Percentiles rank a stretch among this genome's conserved stretches.
Evolutionary conservation across 176 grass and related monocot genomes (phyloP).

Genomic region (Aegilops speltoides): DNA sequence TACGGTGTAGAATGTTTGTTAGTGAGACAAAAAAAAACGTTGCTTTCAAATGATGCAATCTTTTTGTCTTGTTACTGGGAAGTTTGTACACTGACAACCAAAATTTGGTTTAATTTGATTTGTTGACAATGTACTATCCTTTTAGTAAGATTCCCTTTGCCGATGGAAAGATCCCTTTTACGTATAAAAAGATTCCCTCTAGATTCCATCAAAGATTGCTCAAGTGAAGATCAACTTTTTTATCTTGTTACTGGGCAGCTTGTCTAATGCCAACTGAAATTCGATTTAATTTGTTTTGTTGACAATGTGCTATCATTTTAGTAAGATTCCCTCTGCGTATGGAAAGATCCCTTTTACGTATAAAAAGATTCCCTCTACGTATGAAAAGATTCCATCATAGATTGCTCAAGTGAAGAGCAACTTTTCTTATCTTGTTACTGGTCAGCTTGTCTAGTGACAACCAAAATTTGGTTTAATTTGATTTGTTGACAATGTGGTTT

Average conservation of each 20-base stretch:
- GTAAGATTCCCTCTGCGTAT: neutral
- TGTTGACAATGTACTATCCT: neutral
- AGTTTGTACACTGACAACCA: neutral
- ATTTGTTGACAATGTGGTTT: neutral
- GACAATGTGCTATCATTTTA: neutral
- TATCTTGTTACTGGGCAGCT: neutral
- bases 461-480: neutral
- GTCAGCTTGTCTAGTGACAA: too few relatives aligned
- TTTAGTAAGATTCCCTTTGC: neutral
- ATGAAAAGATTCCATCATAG: neutral
- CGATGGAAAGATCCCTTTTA: neutral
- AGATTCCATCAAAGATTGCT: neutral
- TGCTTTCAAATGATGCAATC: neutral
- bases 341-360: too few relatives aligned
- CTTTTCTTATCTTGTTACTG: too few relatives aligned
- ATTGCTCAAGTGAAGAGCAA: neutral
- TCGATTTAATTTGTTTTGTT: neutral
- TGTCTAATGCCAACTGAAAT: neutral
- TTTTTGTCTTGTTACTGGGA: neutral
- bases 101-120: neutral
- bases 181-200: neutral
- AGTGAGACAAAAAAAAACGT: neutral
- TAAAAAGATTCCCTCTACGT: too few relatives aligned
- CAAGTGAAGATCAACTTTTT: neutral
- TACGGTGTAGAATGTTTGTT: neutral